A percentile compares a stretch with the other conserved stretches of the same genome.
phyloP scores from a whole-genome alignment of 805 yeast species.

The Myxozyma kluyveri region DNA sequence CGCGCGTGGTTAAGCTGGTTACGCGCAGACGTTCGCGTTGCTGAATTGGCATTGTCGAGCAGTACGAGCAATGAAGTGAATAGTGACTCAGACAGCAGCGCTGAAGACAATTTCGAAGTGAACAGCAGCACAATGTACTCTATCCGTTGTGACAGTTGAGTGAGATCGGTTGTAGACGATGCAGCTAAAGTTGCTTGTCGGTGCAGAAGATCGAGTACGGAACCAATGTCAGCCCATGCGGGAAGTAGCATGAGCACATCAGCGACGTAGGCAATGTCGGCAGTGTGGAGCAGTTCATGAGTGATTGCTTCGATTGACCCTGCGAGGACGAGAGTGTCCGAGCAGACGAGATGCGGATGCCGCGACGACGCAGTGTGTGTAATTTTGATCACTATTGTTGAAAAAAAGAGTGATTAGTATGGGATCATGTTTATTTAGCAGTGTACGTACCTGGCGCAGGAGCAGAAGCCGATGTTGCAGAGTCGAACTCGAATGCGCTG shows the following conservation, averaged over 20 bases:
- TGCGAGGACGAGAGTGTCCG: constrained; percentile 46
- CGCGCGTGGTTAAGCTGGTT: constrained; percentile 3
- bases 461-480: not conserved
- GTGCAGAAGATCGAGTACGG: constrained; percentile 47
- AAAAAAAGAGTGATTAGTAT: constrained; percentile 15
- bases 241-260: constrained; percentile 56
- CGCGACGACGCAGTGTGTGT: constrained; percentile 40
- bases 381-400: not conserved
- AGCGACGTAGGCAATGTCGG: constrained; percentile 43
- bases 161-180: constrained; percentile 5
- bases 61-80: constrained; percentile 5
- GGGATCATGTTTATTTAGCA: not conserved
- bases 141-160: constrained; percentile 3
- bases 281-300: constrained; percentile 65
- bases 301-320: constrained; percentile 72
- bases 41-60: constrained; percentile 2
- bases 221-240: constrained; percentile 48
- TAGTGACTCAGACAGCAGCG: constrained; percentile 14
- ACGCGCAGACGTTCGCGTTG: not conserved
- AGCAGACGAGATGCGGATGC: constrained; percentile 60
- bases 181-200: constrained; percentile 39
- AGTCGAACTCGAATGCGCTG: constrained; percentile 37
- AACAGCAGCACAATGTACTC: not conserved
- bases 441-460: not conserved
- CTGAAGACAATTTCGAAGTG: constrained; percentile 7